Evolutionary conservation across 768 basidiomycete genomes (phyloP), one percentile per base, ranked within the genome.

Genomic region (Lactarius trivialis): DNA sequence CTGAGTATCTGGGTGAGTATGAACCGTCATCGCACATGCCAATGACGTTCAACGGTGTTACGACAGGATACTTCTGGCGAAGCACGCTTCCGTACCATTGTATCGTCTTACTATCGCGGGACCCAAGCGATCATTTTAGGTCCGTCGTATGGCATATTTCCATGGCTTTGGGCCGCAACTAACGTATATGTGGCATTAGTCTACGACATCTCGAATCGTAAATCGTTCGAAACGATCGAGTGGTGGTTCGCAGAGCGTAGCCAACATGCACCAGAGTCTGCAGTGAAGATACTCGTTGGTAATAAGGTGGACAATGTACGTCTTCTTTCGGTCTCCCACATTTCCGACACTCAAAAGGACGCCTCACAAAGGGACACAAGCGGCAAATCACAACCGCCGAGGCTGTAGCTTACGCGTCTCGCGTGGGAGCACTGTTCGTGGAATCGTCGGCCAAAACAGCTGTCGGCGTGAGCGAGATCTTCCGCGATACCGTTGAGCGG

Each of bases 41-140:
- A 26, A 28, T 19, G 55, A 24, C 28, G 60, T 58, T 43, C 33
- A 36, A 45, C 21, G 21, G 56, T 34, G n/a, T 69, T 45, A 45
- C 21, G 21, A 45, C 45, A 93, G 91, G 92, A 95, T 69, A 95
- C 93, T 0, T 91, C 94, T 51, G 95, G 95, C 0, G 95, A 98
- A 73, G 96, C 98, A 73, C 85, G 95, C 6, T 98, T 97, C 72
- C 81, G 93, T 56, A 96, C 94, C 5, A 88, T 98, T 67, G 97
- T 96, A 6, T 89, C 88, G 2, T 91, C 89, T 9, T 98, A 98
- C 70, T 98, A 98, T 71, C 82, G 96, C 33, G 89, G 89, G 2
- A 89, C 89, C 45, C 88, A 91, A 67, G 89, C 88, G 6, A 81
- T 91, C 51, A 87, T 91, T 68, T 78, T 91, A 51, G 86, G 86